Percentiles rank a stretch among this genome's conserved stretches.
phyloP scores from a whole-genome alignment of 345 rosid species.

The Corchorus olitorius region DNA sequence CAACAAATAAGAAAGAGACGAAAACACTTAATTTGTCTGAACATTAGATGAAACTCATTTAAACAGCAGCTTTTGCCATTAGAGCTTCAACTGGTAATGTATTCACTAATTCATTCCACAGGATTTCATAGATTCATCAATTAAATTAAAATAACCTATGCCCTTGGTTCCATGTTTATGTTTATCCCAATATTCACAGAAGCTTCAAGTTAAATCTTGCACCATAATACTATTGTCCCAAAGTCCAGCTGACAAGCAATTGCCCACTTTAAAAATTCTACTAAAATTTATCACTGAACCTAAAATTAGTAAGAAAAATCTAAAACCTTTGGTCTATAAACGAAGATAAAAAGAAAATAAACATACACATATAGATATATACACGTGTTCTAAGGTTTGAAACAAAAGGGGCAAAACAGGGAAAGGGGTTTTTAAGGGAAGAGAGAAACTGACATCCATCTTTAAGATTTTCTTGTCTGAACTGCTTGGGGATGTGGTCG shows the following conservation, averaged over 20 bases:
- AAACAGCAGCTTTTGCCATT: neutral
- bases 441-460: conserved; percentile 62
- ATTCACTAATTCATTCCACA: too few relatives aligned
- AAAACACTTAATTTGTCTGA: neutral
- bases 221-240: neutral
- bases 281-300: neutral
- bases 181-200: neutral
- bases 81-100: neutral
- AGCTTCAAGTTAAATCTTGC: neutral
- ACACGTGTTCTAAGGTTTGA: neutral
- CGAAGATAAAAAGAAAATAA: neutral
- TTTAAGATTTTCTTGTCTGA: conserved; percentile 71
- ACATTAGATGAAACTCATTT: neutral
- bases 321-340: neutral
- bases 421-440: neutral
- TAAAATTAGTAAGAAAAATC: neutral
- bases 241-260: neutral
- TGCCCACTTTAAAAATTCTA: neutral
- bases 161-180: neutral
- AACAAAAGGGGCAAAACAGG: conserved; percentile 4
- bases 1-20: conserved; percentile 15
- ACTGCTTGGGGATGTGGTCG: conserved; percentile 78
- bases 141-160: neutral
- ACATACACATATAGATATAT: neutral
- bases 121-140: neutral